Conservation (phyloP, 805 yeast species). For the Candida xiaguanensis region DNA sequence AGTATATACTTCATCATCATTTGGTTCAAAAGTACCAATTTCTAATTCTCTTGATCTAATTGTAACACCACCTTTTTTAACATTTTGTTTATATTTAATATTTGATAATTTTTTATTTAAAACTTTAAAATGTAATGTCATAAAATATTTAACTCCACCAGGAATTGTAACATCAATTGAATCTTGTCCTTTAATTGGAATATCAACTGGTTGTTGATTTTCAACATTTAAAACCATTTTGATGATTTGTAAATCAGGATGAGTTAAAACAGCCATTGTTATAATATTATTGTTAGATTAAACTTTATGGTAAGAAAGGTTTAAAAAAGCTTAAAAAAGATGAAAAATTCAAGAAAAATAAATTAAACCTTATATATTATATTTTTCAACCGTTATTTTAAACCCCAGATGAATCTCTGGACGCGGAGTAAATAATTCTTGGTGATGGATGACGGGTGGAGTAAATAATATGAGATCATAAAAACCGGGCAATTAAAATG, state of each 20-base stretch:
- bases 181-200: slow-evolving; percentile 27
- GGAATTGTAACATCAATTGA: slow-evolving; percentile 30
- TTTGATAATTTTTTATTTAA: slow-evolving; percentile 24
- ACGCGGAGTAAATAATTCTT: no score
- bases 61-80: slow-evolving; percentile 33
- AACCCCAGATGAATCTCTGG: no score
- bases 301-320: no score
- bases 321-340: no score
- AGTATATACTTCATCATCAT: slow-evolving; percentile 30
- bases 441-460: no score
- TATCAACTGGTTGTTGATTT: slow-evolving; percentile 22
- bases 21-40: slow-evolving; percentile 32
- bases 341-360: no score
- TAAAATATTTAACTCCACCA: slow-evolving; percentile 31
- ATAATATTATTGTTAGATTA: no score
- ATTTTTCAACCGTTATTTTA: no score
- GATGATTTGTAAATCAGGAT: slow-evolving; percentile 31
- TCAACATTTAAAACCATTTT: slow-evolving; percentile 28
- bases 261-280: slow-evolving; percentile 10
- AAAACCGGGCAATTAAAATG: no score
- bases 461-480: no score
- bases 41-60: slow-evolving; percentile 26
- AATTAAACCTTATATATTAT: no score
- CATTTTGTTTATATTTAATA: slow-evolving; percentile 32
- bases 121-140: slow-evolving; percentile 31